A percentile compares a stretch with the other conserved stretches of the same genome.
Evolutionary conservation across 2,329 filamentous ascomycete species (phyloP).

Genomic region (Simplicillium sp.): DNA sequence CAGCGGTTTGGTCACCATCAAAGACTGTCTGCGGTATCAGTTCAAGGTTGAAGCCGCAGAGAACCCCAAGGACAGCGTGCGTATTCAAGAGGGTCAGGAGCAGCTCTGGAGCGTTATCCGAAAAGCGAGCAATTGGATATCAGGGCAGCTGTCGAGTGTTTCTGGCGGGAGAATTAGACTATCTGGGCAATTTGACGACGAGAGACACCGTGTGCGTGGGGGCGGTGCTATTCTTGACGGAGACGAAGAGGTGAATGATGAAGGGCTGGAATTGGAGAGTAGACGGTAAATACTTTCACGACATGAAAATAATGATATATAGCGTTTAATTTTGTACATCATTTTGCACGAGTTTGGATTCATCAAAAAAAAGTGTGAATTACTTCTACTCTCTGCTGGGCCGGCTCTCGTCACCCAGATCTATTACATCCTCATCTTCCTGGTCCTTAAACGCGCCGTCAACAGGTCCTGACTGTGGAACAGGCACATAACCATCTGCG

Average conservation of each 20-base stretch:
- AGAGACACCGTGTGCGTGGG: conserved; percentile 31
- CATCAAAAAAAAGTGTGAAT: neutral
- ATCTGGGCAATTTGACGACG: conserved; percentile 26
- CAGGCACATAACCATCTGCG: neutral
- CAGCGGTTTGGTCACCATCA: conserved; percentile 82
- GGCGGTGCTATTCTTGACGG: conserved; percentile 28
- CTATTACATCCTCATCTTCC: conserved; percentile 24
- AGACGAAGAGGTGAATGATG: conserved; percentile 29
- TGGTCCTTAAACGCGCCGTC: conserved; percentile 13
- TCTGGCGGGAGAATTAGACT: conserved; percentile 51
- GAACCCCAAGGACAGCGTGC: conserved; percentile 53
- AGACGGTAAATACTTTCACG: conserved; percentile 13
- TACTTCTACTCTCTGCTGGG: conserved; percentile 7
- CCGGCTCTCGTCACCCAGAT: conserved; percentile 17
- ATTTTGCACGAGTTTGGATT: neutral
- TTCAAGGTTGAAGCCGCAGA: conserved; percentile 90
- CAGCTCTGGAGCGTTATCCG: conserved; percentile 52
- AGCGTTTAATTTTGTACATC: neutral
- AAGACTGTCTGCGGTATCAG: conserved; percentile 94
- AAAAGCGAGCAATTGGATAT: conserved; percentile 47
- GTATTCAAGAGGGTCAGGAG: conserved; percentile 50
- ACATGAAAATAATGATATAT: neutral
- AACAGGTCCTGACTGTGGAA: neutral
- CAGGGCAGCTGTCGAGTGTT: conserved; percentile 39
- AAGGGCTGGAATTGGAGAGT: conserved; percentile 33